phyloP scores from a whole-genome alignment of 108 stramenopile species.

The Epithemia pelagica region DNA sequence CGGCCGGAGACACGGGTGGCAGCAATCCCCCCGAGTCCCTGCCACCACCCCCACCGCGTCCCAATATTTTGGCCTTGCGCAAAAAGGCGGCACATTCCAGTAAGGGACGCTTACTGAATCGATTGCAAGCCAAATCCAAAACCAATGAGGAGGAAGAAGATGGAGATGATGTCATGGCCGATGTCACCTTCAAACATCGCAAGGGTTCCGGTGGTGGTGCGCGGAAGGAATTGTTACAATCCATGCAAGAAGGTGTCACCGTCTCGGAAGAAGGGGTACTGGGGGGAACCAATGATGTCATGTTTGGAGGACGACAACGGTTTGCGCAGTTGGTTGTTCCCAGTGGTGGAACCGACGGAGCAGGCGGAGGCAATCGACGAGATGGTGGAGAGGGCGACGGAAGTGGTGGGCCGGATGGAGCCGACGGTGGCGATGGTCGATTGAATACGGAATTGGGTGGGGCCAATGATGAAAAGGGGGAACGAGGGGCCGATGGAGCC shows the following conservation, averaged over 20 bases:
- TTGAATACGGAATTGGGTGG: not conserved
- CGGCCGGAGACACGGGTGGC: not conserved
- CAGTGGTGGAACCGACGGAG: slow-evolving; percentile 5
- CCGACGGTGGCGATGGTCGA: slow-evolving; percentile 9
- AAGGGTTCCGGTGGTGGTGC: slow-evolving; percentile 46
- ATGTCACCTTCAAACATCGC: slow-evolving; percentile 52
- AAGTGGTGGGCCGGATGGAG: slow-evolving; percentile 7
- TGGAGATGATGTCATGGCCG: slow-evolving; percentile 80
- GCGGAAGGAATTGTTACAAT: slow-evolving; percentile 55
- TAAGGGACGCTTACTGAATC: slow-evolving; percentile 9
- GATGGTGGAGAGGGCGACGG: not conserved
- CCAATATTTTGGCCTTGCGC: not conserved
- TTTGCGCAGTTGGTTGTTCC: slow-evolving; percentile 44
- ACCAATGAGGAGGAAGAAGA: slow-evolving; percentile 44
- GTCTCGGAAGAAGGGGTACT: slow-evolving; percentile 79
- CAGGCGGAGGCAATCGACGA: slow-evolving; percentile 14
- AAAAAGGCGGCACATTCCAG: not conserved
- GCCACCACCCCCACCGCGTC: not conserved
- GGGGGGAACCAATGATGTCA: slow-evolving; percentile 72
- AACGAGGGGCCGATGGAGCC: slow-evolving; percentile 61
- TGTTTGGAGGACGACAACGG: slow-evolving; percentile 65
- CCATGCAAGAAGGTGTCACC: slow-evolving; percentile 56
- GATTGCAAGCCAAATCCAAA: slow-evolving; percentile 12
- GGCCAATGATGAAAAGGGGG: slow-evolving; percentile 3
- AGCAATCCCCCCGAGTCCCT: not conserved